Percentiles rank a stretch among this genome's conserved stretches.
phyloP scores from a whole-genome alignment of 176 grass and related monocot species.

The Rhynchospora tenuis region DNA sequence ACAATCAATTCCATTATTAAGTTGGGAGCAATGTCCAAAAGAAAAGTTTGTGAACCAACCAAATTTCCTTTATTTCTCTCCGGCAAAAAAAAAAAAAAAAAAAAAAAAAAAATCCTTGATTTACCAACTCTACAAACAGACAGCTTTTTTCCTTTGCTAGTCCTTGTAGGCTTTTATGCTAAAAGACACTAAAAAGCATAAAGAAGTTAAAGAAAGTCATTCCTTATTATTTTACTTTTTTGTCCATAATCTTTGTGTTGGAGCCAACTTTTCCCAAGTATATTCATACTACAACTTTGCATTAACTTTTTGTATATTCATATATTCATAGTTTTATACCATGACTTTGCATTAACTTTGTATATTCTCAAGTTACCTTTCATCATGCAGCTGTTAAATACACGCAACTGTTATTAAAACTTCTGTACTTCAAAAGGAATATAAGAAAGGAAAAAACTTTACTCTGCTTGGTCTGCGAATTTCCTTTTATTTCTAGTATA shows the following conservation, averaged over 20 bases:
- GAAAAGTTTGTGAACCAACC: neutral
- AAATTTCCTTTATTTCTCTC: neutral
- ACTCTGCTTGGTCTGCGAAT: neutral
- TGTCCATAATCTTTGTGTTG: neutral
- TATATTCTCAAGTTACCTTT: neutral
- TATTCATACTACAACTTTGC: neutral
- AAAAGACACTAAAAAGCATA: constrained; percentile 8
- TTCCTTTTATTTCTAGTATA: neutral
- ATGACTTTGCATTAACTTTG: neutral
- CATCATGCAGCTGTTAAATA: neutral
- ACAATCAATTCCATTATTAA: neutral
- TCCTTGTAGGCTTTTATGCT: neutral
- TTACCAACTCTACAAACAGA: neutral
- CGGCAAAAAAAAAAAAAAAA: neutral
- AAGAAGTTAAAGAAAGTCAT: neutral
- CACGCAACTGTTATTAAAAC: neutral
- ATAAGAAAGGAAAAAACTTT: neutral
- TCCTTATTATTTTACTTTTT: neutral
- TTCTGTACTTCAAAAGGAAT: neutral
- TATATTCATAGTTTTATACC: no score
- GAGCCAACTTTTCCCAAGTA: neutral
- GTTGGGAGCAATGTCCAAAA: constrained; percentile 6
- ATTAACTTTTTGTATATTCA: no score
- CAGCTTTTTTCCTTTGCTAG: neutral
- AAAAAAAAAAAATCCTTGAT: neutral